Percentiles rank a stretch among this genome's conserved stretches.
phyloP scores from a whole-genome alignment of 169 alveolate genomes.

The Ophryocystis elektroscirrha region DNA sequence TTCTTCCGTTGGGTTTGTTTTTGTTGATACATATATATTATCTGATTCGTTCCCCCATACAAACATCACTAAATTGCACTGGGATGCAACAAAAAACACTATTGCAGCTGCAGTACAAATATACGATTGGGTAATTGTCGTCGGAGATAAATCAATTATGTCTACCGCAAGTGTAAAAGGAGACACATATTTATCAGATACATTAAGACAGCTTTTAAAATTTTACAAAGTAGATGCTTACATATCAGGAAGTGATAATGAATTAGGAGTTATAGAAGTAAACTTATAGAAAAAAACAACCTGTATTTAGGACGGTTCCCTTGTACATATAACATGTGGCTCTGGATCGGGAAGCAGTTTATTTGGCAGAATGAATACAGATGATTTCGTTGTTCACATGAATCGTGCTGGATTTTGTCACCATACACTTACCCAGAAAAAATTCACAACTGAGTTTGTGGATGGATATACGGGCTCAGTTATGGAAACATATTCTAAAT shows the following conservation, averaged over 20 bases:
- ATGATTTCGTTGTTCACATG: conserved; percentile 23
- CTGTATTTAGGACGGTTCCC: conserved; percentile 16
- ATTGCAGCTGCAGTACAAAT: conserved; percentile 50
- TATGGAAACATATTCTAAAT: conserved; percentile 32
- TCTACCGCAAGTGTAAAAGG: conserved; percentile 58
- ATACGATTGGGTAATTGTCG: conserved; percentile 51
- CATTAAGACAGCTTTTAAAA: conserved; percentile 47
- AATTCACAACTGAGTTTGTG: conserved; percentile 39
- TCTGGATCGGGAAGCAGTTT: no score
- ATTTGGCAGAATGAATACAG: conserved; percentile 26
- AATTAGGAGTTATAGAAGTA: conserved; percentile 43
- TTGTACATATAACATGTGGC: conserved; percentile 43
- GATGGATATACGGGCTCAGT: conserved; percentile 41
- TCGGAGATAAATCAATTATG: conserved; percentile 60
- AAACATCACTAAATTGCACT: conserved; percentile 45
- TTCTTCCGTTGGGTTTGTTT: conserved; percentile 48
- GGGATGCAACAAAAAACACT: conserved; percentile 52
- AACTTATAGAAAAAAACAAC: conserved; percentile 9
- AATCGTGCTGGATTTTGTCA: conserved; percentile 48
- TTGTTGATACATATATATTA: conserved; percentile 62
- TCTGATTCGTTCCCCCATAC: conserved; percentile 49
- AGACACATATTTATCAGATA: conserved; percentile 42
- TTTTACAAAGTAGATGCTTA: conserved; percentile 60
- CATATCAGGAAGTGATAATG: conserved; percentile 57
- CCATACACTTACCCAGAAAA: conserved; percentile 42